These are phyloP conservation scores for Porcisia deanei DNA, from an alignment of 208 protist species.

Conservation along the genomic window DNA sequence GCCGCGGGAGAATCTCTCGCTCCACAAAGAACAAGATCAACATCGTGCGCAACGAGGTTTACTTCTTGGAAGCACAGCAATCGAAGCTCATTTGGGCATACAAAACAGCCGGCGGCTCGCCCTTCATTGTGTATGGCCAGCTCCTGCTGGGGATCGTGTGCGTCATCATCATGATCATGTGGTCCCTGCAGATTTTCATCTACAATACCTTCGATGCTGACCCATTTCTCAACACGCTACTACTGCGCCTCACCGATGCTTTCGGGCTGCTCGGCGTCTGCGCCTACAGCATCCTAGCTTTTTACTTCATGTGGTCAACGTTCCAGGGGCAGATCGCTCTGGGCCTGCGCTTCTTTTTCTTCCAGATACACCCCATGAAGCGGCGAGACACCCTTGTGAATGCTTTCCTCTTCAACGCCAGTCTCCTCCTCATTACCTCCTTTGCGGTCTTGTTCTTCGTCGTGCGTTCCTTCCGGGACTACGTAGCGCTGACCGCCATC, in stretches of 20 bases:
- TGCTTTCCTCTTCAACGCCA: slow-evolving; percentile 94
- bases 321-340: slow-evolving; percentile 94
- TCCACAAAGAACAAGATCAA: slow-evolving; percentile 68
- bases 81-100: slow-evolving; percentile 75
- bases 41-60: slow-evolving; percentile 82
- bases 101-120: slow-evolving; percentile 72
- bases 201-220: slow-evolving; percentile 83
- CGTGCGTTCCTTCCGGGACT: slow-evolving; percentile 80
- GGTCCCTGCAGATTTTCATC: slow-evolving; percentile 90
- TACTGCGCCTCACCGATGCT: slow-evolving; percentile 76
- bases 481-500: slow-evolving; percentile 78
- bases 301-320: slow-evolving; percentile 91
- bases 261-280: slow-evolving; percentile 91
- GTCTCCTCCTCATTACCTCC: slow-evolving; percentile 89
- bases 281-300: slow-evolving; percentile 90
- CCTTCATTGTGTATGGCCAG: slow-evolving; percentile 60
- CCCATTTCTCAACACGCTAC: slow-evolving; percentile 60
- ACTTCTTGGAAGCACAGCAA: slow-evolving; percentile 84
- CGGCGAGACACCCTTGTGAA: slow-evolving; percentile 93
- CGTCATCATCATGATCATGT: slow-evolving; percentile 67
- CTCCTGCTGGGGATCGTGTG: slow-evolving; percentile 63
- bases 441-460: slow-evolving; percentile 91
- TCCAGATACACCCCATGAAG: slow-evolving; percentile 91
- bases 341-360: slow-evolving; percentile 82
- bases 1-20: slow-evolving; percentile 33